phyloP scores from a whole-genome alignment of 257 asterid species.

The Coffea canephora region DNA sequence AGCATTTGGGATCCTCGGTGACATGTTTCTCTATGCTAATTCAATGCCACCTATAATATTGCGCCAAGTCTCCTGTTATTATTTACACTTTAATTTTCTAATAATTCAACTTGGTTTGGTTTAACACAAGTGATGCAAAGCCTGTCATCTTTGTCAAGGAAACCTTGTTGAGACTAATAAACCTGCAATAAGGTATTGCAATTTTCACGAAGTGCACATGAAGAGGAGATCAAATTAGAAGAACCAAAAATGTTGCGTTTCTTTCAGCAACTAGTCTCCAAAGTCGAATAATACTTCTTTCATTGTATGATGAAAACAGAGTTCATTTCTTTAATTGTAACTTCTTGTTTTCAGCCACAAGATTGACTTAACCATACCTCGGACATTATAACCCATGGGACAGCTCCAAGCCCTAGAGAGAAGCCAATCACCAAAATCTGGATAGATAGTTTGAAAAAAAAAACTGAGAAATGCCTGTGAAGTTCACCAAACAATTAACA shows the following conservation, averaged over 20 bases:
- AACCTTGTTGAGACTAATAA: too few relatives aligned
- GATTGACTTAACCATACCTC: conserved; percentile 50
- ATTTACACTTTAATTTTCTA: too few relatives aligned
- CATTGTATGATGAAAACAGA: background rate
- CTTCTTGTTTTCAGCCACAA: background rate
- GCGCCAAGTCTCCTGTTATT: too few relatives aligned
- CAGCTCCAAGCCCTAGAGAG: conserved; percentile 76
- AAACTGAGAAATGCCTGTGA: conserved; percentile 4
- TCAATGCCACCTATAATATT: too few relatives aligned
- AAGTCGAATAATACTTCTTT: background rate
- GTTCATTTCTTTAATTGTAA: background rate
- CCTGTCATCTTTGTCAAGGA: background rate
- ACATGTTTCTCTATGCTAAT: too few relatives aligned
- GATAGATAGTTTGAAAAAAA: conserved; percentile 15
- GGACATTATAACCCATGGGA: conserved; percentile 92
- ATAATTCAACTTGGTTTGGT: too few relatives aligned
- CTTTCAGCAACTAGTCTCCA: background rate
- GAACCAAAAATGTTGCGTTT: background rate
- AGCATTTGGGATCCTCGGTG: too few relatives aligned
- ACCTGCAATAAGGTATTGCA: background rate
- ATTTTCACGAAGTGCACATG: background rate
- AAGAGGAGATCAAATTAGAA: background rate
- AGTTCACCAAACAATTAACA: background rate
- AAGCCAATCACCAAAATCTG: conserved; percentile 79
- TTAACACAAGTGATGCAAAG: too few relatives aligned